These are phyloP conservation scores for Penicillium rolfsii DNA, from an alignment of 2,329 filamentous ascomycete genomes.

Conservation along the genomic window DNA sequence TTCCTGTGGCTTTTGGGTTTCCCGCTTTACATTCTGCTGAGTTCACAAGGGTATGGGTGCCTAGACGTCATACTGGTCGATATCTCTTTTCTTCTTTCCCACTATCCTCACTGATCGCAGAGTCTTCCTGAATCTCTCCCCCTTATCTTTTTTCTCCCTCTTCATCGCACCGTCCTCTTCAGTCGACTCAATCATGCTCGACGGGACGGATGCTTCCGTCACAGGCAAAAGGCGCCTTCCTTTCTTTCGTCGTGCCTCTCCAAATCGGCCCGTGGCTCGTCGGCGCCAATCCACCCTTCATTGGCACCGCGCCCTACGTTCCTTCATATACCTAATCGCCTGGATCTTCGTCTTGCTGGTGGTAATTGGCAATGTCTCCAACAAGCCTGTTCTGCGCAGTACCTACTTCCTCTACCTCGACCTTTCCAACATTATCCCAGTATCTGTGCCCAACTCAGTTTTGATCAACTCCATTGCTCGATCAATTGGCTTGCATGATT, in stretches of 20 bases:
- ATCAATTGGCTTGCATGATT: constrained; percentile 85
- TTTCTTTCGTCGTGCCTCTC: constrained; percentile 30
- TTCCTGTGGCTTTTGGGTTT: constrained; percentile 1
- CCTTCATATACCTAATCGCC: constrained; percentile 71
- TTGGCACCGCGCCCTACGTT: constrained; percentile 66
- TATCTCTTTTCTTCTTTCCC: constrained; percentile 1
- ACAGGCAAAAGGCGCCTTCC: constrained; percentile 33
- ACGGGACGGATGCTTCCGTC: constrained; percentile 19
- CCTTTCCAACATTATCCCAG: constrained; percentile 77
- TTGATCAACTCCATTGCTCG: constrained; percentile 87
- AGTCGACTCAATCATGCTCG: constrained; percentile 18
- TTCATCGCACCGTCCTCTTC: constrained; percentile 1
- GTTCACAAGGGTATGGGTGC: constrained; percentile 4
- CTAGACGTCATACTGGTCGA: constrained; percentile 18
- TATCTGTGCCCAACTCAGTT: constrained; percentile 69
- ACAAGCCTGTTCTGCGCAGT: constrained; percentile 63
- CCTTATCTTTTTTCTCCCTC: background rate
- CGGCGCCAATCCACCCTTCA: constrained; percentile 42
- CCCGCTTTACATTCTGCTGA: background rate
- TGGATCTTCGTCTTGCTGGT: constrained; percentile 80
- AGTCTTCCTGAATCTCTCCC: background rate
- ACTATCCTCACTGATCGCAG: background rate
- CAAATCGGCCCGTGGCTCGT: constrained; percentile 33
- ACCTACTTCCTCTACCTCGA: constrained; percentile 87
- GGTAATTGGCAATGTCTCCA: constrained; percentile 73